Conservation (phyloP, 768 basidiomycete genomes). For the Pisolithus tinctorius region DNA sequence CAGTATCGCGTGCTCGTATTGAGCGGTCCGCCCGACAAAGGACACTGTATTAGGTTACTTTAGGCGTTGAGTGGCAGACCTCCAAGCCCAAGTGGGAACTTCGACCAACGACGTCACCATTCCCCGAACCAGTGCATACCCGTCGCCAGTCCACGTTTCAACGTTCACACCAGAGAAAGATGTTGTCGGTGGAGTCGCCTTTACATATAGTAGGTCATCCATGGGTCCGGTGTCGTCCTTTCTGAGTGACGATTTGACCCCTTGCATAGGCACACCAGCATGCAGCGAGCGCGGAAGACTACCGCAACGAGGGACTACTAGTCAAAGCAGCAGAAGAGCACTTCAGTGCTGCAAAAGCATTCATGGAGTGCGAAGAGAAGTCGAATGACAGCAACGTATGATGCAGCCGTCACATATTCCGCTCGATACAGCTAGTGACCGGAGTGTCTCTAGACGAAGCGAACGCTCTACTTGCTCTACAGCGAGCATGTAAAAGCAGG, state of each 20-base stretch:
- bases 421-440: conserved; percentile 2
- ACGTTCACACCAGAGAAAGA: conserved; percentile 1
- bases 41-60: too few species aligned
- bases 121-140: too few species aligned
- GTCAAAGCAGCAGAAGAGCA: conserved; percentile 72
- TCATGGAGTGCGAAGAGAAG: conserved; percentile 64
- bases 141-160: background rate
- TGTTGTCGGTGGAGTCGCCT: conserved; percentile 38
- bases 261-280: conserved; percentile 70
- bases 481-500: conserved; percentile 66
- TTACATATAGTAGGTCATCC: conserved; percentile 42
- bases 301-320: conserved; percentile 55
- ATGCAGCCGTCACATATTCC: conserved; percentile 7
- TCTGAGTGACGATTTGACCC: conserved; percentile 3
- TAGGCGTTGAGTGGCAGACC: too few species aligned
- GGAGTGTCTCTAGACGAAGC: conserved; percentile 50
- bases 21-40: too few species aligned
- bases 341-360: conserved; percentile 68
- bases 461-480: conserved; percentile 68
- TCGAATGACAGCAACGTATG: conserved; percentile 67
- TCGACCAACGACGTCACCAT: too few species aligned
- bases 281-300: conserved; percentile 75
- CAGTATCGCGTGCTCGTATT: too few species aligned
- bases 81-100: too few species aligned
- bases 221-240: background rate